phyloP scores from a whole-genome alignment of 1,284 basidiomycete species.

The Grifola frondosa region DNA sequence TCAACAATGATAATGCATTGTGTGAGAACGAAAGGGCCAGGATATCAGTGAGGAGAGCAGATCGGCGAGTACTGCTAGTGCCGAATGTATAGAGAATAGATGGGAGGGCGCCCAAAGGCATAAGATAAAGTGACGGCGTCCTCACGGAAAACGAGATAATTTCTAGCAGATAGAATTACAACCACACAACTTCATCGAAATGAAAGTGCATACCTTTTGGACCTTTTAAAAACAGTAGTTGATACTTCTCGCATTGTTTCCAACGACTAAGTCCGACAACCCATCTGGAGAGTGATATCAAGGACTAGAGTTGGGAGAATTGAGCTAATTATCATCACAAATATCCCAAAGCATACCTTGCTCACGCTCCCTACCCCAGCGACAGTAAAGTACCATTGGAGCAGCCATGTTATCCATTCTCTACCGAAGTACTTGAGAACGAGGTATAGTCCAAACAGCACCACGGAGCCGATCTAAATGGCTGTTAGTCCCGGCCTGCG shows the following conservation, averaged over 20 bases:
- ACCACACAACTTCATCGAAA: constrained; percentile 34
- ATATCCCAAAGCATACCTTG: constrained; percentile 46
- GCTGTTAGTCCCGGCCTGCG: too few species aligned
- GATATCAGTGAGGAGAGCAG: constrained; percentile 77
- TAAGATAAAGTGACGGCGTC: constrained; percentile 63
- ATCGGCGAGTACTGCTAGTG: constrained; percentile 45
- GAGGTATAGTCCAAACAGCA: constrained; percentile 67
- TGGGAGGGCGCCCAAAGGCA: constrained; percentile 66
- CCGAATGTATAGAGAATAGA: constrained; percentile 68
- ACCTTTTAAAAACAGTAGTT: constrained; percentile 45
- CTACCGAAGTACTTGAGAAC: constrained; percentile 77
- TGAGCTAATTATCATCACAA: constrained; percentile 2
- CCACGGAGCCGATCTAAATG: constrained; percentile 60
- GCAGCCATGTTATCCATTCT: constrained; percentile 79
- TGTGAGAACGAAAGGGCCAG: constrained; percentile 85
- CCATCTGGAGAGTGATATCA: constrained; percentile 46
- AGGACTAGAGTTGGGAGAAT: constrained; percentile 39
- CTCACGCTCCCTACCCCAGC: constrained; percentile 67
- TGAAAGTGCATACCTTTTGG: constrained; percentile 38
- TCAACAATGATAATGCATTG: constrained; percentile 80
- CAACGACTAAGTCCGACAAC: constrained; percentile 49
- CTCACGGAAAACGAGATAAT: constrained; percentile 51
- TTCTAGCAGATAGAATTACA: constrained; percentile 31
- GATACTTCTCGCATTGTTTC: constrained; percentile 51
- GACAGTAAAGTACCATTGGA: constrained; percentile 77